Evolutionary conservation across 495 filamentous ascomycete genomes (phyloP), one percentile per base, ranked within the genome.

Genomic region (Penicillium angulare): DNA sequence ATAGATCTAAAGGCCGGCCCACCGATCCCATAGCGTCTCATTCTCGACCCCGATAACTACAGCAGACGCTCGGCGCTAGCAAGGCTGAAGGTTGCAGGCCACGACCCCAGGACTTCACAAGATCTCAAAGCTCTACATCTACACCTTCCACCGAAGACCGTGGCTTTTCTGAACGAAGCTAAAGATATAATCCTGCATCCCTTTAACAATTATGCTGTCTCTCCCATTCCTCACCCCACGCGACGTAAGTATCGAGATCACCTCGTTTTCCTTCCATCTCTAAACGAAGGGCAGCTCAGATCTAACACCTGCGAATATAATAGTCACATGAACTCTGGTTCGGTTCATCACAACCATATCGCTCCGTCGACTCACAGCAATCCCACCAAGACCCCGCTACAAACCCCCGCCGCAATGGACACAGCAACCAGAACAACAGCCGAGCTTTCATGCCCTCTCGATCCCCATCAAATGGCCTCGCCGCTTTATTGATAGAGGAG

Each of bases 241-340:
- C 56, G 85, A 89, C 55, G 88, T 89, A 79, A 61, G 81, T 68
- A 4, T 18, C 21, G 17, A 18, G 3, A 23, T 12, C n/a, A 16
- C 26, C 33, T 34, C 26, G 18, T 9, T 7, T n/a, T 21, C 23
- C 20, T 17, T 38, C 36, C 34, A 45, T 21, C 31, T 23, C 31
- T n/a, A 17, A 36, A n/a, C n/a, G n/a, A 5, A 36, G 3, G 24
- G 8, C 20, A 50, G 8, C 26, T 48, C 39, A 61, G 50, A 52
- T 33, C 41, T 23, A 21, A 43, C 47, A 31, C 52, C 23, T 22
- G 6, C 33, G 15, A 9, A 38, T 16, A 20, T 3, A 10, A 16
- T 17, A 87, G 84, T 85, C 85, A 41, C 83, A 88, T 64, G 78
- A 84, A 29, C 80, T 88, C 53, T 88, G 86, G 81, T 86, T 86